Percentiles rank a stretch among this genome's conserved stretches.
These are phyloP conservation scores for Pestalotiopsis sp. DNA, from an alignment of 2,329 filamentous ascomycete species.

Conservation along the genomic window DNA sequence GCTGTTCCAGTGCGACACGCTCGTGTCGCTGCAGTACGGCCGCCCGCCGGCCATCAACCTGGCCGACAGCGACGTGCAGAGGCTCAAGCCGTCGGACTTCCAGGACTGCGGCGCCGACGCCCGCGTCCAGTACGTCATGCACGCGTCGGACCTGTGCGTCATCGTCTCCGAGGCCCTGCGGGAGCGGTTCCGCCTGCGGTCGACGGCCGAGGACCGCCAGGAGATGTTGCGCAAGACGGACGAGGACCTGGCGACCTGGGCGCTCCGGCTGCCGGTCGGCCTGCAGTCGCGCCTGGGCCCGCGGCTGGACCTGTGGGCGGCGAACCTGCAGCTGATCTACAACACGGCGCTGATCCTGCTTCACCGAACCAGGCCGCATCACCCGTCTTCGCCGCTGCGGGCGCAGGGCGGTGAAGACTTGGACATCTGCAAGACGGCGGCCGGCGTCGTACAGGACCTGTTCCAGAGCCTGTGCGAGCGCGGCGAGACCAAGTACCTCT, in stretches of 20 bases:
- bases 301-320: slow-evolving; percentile 12
- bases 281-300: slow-evolving; percentile 12
- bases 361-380: slow-evolving; percentile 11
- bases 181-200: slow-evolving; percentile 11
- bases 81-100: slow-evolving; percentile 11
- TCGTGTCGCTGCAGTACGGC: slow-evolving; percentile 32
- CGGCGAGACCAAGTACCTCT: slow-evolving; percentile 14
- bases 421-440: slow-evolving; percentile 18
- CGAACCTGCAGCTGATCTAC: slow-evolving; percentile 18
- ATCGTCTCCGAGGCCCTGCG: slow-evolving; percentile 14
- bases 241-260: slow-evolving; percentile 20
- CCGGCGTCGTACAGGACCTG: slow-evolving; percentile 15
- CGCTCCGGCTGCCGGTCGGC: slow-evolving; percentile 11
- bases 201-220: slow-evolving; percentile 6
- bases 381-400: not conserved
- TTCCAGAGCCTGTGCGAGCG: slow-evolving; percentile 17
- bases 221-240: slow-evolving; percentile 13
- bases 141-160: slow-evolving; percentile 12
- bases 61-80: slow-evolving; percentile 14
- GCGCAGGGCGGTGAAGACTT: slow-evolving; percentile 13
- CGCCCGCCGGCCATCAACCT: slow-evolving; percentile 15
- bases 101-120: slow-evolving; percentile 10
- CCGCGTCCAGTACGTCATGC: slow-evolving; percentile 13
- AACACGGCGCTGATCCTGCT: slow-evolving; percentile 18
- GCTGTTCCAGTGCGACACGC: slow-evolving; percentile 40